These are phyloP conservation scores for Phytophthora litchii DNA, from an alignment of 352 stramenopile genomes.

Conservation along the genomic window DNA sequence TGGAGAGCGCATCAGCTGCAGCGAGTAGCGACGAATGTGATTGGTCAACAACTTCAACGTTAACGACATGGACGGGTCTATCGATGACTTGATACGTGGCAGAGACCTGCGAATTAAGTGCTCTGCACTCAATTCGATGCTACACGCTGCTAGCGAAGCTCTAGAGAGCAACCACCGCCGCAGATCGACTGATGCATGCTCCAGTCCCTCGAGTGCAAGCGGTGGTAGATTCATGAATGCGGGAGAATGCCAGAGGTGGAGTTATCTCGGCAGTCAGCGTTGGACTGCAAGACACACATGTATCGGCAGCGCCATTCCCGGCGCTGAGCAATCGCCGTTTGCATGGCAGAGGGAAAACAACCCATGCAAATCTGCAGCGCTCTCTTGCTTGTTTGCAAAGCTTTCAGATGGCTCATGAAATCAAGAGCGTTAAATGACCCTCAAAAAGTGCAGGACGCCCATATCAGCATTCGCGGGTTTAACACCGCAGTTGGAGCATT, in stretches of 20 bases:
- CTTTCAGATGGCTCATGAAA: not conserved
- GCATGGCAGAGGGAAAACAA: slow-evolving; percentile 17
- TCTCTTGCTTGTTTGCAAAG: not conserved
- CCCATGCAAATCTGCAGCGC: slow-evolving; percentile 6
- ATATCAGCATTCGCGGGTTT: slow-evolving; percentile 19
- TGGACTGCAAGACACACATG: slow-evolving; percentile 13
- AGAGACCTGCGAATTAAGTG: too few relatives aligned
- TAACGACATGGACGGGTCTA: not conserved
- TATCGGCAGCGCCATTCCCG: not conserved
- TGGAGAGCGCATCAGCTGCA: slow-evolving; percentile 10
- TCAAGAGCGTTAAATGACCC: slow-evolving; percentile 4
- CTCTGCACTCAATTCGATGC: too few relatives aligned
- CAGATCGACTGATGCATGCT: too few relatives aligned
- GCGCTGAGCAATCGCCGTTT: not conserved
- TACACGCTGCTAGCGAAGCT: too few relatives aligned
- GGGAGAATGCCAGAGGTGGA: slow-evolving; percentile 4
- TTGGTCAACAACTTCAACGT: slow-evolving; percentile 26
- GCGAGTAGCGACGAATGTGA: slow-evolving; percentile 11
- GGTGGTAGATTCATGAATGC: slow-evolving; percentile 10
- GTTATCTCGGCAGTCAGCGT: slow-evolving; percentile 16
- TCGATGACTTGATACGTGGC: too few relatives aligned
- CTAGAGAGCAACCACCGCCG: too few relatives aligned
- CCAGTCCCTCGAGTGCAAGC: not conserved
- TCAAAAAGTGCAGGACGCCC: slow-evolving; percentile 3
- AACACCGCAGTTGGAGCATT: not conserved